Conservation (phyloP, 768 basidiomycete species). For the Lentinula aciculospora region DNA sequence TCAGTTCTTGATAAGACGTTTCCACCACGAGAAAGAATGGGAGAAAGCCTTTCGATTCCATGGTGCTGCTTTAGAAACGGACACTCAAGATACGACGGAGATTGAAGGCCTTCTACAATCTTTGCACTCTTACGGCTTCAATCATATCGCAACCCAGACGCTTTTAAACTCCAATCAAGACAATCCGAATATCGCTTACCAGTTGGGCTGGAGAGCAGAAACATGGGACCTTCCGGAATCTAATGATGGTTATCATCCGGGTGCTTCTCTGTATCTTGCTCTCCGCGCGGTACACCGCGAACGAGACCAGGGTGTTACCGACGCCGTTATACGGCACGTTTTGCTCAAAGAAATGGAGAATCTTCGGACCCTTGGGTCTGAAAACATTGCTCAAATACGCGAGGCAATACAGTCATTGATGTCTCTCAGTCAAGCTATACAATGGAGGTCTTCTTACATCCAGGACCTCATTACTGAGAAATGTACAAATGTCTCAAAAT, state of each 20-base stretch:
- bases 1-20: constrained; percentile 73
- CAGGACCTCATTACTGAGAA: constrained; percentile 29
- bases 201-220: constrained; percentile 90
- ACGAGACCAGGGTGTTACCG: constrained; percentile 46
- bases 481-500: constrained; percentile 25
- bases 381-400: constrained; percentile 75
- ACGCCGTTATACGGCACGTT: constrained; percentile 41
- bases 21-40: constrained; percentile 93
- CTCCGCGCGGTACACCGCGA: constrained; percentile 82
- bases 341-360: constrained; percentile 58
- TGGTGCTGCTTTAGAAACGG: constrained; percentile 76
- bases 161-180: constrained; percentile 32
- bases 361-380: constrained; percentile 63
- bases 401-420: constrained; percentile 66
- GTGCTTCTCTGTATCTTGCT: constrained; percentile 67
- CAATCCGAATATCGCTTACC: constrained; percentile 54
- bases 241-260: constrained; percentile 32
- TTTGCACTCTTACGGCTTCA: constrained; percentile 87
- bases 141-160: constrained; percentile 75
- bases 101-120: constrained; percentile 69
- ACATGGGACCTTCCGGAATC: constrained; percentile 90
- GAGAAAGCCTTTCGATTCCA: constrained; percentile 87
- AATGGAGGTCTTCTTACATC: constrained; percentile 43
- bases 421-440: constrained; percentile 71
- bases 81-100: constrained; percentile 32